Percentiles rank a stretch among this genome's conserved stretches.
These are phyloP conservation scores for Candida caryicola DNA, from an alignment of 805 yeast genomes.

Conservation along the genomic window DNA sequence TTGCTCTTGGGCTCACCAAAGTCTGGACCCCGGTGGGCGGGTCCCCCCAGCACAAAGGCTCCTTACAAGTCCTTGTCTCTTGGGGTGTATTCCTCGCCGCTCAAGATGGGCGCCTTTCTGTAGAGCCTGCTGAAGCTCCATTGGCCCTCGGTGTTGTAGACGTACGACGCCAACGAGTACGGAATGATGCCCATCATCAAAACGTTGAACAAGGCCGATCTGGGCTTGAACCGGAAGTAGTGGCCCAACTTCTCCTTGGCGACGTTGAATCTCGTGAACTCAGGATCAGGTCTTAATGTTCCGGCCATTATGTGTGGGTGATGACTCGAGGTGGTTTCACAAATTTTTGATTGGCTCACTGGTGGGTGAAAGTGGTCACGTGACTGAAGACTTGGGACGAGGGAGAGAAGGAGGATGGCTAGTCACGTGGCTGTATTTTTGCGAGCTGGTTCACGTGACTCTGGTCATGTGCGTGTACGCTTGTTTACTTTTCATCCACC, in stretches of 20 bases:
- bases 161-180: slow-evolving; percentile 32
- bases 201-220: slow-evolving; percentile 33
- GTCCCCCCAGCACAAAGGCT: too few species aligned
- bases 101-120: slow-evolving; percentile 35
- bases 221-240: slow-evolving; percentile 42
- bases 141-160: slow-evolving; percentile 41
- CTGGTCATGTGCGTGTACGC: too few species aligned
- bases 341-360: slow-evolving; percentile 9
- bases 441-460: too few species aligned
- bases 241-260: slow-evolving; percentile 42
- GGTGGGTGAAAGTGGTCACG: not conserved
- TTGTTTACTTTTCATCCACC: too few species aligned
- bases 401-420: not conserved
- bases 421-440: not conserved
- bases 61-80: slow-evolving; percentile 42
- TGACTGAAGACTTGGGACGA: not conserved
- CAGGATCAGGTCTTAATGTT: slow-evolving; percentile 43
- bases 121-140: slow-evolving; percentile 27
- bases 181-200: slow-evolving; percentile 40
- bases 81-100: slow-evolving; percentile 39
- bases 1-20: too few species aligned
- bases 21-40: too few species aligned
- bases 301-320: slow-evolving; percentile 31
- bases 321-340: not conserved
- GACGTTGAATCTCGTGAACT: slow-evolving; percentile 38